Conservation (phyloP, 768 basidiomycete genomes). For the Pulveroboletus ravenelii region DNA sequence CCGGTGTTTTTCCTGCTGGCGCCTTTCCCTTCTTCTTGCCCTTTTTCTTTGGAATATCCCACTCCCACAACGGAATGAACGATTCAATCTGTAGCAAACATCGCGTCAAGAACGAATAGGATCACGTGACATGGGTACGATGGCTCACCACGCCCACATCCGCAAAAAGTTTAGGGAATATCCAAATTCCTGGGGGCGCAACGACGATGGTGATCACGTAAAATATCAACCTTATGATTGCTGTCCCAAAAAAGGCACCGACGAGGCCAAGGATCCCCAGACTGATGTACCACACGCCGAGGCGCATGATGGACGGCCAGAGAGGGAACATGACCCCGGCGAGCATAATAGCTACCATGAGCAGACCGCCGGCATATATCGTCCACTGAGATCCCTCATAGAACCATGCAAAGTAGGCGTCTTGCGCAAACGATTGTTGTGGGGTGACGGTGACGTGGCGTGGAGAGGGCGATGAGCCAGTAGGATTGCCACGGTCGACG, state of each 20-base stretch:
- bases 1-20: slow-evolving; percentile 24
- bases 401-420: slow-evolving; percentile 95
- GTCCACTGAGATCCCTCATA: slow-evolving; percentile 93
- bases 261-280: slow-evolving; percentile 84
- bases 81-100: slow-evolving; percentile 74
- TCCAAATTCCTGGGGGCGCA: slow-evolving; percentile 92
- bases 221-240: slow-evolving; percentile 87
- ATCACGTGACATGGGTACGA: background rate
- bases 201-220: slow-evolving; percentile 88
- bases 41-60: slow-evolving; percentile 81
- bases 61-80: slow-evolving; percentile 95
- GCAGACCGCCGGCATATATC: slow-evolving; percentile 83
- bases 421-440: slow-evolving; percentile 71
- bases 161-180: slow-evolving; percentile 96
- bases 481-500: slow-evolving; percentile 65
- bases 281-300: slow-evolving; percentile 94
- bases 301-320: slow-evolving; percentile 89
- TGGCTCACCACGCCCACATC: slow-evolving; percentile 94
- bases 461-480: slow-evolving; percentile 53
- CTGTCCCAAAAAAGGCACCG: slow-evolving; percentile 85
- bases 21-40: slow-evolving; percentile 55
- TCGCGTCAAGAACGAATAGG: background rate
- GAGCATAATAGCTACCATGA: slow-evolving; percentile 91
- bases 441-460: slow-evolving; percentile 71
- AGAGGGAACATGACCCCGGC: slow-evolving; percentile 99